phyloP scores from a whole-genome alignment of 331 rosid species.

The Pyracantha coccinea region DNA sequence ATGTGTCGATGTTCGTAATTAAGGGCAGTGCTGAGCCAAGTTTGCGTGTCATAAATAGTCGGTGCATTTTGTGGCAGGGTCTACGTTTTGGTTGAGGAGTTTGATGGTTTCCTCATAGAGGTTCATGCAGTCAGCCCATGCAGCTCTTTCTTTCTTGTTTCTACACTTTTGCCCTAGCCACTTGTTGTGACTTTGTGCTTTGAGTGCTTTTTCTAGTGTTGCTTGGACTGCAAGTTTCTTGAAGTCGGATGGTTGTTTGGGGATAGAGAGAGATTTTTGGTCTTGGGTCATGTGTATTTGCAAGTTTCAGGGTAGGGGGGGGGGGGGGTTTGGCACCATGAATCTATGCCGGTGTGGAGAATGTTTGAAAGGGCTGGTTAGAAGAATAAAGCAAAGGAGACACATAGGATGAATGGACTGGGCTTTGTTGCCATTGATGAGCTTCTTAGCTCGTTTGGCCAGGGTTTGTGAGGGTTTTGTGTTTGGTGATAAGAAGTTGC shows the following conservation, averaged over 20 bases:
- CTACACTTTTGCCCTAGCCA: constrained; percentile 35
- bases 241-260: constrained; percentile 25
- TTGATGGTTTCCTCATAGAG: constrained; percentile 37
- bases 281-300: constrained; percentile 15
- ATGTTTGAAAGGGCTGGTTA: constrained; percentile 18
- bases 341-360: constrained; percentile 14
- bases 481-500: not conserved
- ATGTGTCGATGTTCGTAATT: constrained; percentile 46
- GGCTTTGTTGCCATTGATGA: constrained; percentile 25
- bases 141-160: constrained; percentile 27
- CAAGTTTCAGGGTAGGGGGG: constrained; percentile 46
- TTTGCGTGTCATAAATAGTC: constrained; percentile 30
- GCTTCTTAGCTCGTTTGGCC: not conserved
- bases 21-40: constrained; percentile 55
- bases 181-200: constrained; percentile 27
- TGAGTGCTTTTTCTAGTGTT: constrained; percentile 31
- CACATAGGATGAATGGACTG: not conserved
- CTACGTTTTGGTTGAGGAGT: constrained; percentile 45
- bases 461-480: not conserved
- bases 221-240: constrained; percentile 21
- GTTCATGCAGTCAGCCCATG: constrained; percentile 42
- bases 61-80: constrained; percentile 14
- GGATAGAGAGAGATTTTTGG: not conserved
- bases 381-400: constrained; percentile 14
- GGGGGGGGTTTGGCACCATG: constrained; percentile 54